These are phyloP conservation scores for Dictyostelium firmibasis DNA, from an alignment of 78 protist genomes.

Conservation along the genomic window DNA sequence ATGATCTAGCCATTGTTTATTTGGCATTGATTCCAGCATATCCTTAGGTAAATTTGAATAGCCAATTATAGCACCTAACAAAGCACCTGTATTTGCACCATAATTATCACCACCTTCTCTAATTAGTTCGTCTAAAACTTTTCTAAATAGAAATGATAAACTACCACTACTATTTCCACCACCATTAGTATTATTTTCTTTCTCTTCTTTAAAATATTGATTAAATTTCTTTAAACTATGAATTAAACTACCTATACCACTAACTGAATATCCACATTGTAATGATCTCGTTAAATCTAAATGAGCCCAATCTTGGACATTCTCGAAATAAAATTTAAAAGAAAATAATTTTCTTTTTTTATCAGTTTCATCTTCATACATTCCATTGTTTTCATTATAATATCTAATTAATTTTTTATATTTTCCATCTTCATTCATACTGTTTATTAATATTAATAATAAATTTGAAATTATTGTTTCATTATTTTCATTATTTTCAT, in stretches of 20 bases:
- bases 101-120: conserved; percentile 79
- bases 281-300: conserved; percentile 9
- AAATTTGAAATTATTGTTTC: background rate
- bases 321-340: background rate
- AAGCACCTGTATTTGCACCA: conserved; percentile 76
- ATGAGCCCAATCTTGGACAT: background rate
- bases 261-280: conserved; percentile 46
- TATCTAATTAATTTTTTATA: background rate
- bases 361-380: background rate
- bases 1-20: conserved; percentile 56
- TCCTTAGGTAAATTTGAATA: conserved; percentile 75
- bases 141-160: background rate
- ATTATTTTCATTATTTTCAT: background rate
- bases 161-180: background rate
- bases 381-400: background rate
- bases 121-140: conserved; percentile 22
- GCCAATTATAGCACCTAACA: conserved; percentile 68
- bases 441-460: background rate
- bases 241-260: conserved; percentile 55
- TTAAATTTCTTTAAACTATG: conserved; percentile 4
- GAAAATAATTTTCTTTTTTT: background rate
- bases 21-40: conserved; percentile 50
- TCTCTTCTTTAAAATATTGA: background rate
- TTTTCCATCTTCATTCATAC: background rate
- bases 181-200: background rate